A percentile compares a stretch with the other conserved stretches of the same genome.
phyloP scores from a whole-genome alignment of 148 eudicot species.

The Persicaria maculosa region DNA sequence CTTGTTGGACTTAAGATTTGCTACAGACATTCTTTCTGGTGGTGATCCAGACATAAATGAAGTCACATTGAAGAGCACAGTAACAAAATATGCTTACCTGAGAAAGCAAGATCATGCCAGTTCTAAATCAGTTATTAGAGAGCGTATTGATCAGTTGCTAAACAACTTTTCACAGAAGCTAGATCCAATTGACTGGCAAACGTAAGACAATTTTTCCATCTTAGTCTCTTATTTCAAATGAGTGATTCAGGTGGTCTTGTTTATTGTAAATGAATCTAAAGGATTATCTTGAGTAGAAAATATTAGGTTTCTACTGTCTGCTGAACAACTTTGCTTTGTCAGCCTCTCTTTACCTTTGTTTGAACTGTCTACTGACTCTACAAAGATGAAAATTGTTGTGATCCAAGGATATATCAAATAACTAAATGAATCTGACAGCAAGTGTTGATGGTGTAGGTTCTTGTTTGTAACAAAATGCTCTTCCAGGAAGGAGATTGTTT shows the following conservation, averaged over 20 bases:
- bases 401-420: background rate
- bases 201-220: constrained; percentile 36
- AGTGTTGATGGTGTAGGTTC: background rate
- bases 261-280: background rate
- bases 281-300: background rate
- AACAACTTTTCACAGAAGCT: constrained; percentile 62
- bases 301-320: background rate
- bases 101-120: constrained; percentile 59
- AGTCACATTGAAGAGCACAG: constrained; percentile 34
- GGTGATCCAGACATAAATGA: constrained; percentile 43
- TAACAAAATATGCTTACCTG: constrained; percentile 47
- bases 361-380: too few relatives aligned
- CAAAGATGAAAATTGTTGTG: background rate
- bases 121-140: constrained; percentile 50
- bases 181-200: constrained; percentile 98
- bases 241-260: background rate
- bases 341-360: too few relatives aligned
- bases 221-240: background rate
- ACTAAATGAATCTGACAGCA: background rate
- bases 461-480: background rate
- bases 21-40: constrained; percentile 74
- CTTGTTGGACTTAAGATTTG: constrained; percentile 79
- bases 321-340: too few relatives aligned
- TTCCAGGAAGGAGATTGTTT: background rate
- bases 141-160: constrained; percentile 49